phyloP scores from a whole-genome alignment of 352 stramenopile species.

The Phytophthora megakarya region DNA sequence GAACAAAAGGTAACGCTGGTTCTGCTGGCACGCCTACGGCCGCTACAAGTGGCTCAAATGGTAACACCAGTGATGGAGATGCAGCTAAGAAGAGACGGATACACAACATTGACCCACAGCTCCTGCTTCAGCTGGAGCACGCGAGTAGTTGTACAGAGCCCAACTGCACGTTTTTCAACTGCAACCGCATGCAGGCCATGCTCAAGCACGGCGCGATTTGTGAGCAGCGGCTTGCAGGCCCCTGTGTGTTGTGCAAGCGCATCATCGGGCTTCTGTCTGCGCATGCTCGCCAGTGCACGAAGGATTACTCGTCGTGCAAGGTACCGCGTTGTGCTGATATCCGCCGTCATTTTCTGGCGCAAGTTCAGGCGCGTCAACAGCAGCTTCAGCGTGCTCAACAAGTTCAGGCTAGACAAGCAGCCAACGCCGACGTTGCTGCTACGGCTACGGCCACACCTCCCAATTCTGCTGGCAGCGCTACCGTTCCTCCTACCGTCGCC shows the following conservation, averaged over 20 bases:
- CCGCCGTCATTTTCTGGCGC: conserved; percentile 79
- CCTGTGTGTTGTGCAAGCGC: conserved; percentile 85
- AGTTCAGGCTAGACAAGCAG: conserved; percentile 31
- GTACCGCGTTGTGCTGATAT: conserved; percentile 89
- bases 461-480: neutral
- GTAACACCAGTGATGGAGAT: conserved; percentile 52
- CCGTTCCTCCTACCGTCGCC: conserved; percentile 4
- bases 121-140: conserved; percentile 86
- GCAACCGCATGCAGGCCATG: conserved; percentile 87
- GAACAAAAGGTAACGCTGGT: conserved; percentile 1
- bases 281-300: conserved; percentile 82
- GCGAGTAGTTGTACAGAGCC: conserved; percentile 70
- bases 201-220: conserved; percentile 89
- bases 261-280: conserved; percentile 85
- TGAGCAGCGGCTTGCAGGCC: conserved; percentile 77
- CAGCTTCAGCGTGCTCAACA: conserved; percentile 53
- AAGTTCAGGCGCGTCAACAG: conserved; percentile 78
- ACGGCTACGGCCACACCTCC: conserved; percentile 2
- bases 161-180: conserved; percentile 87
- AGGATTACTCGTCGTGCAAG: conserved; percentile 75
- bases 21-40: conserved; percentile 1
- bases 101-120: conserved; percentile 88
- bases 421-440: conserved; percentile 2
- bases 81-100: conserved; percentile 92
- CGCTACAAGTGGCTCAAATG: conserved; percentile 5